These are phyloP conservation scores for Hansenula anomala DNA, from an alignment of 1,139 yeast species.

Conservation along the genomic window DNA sequence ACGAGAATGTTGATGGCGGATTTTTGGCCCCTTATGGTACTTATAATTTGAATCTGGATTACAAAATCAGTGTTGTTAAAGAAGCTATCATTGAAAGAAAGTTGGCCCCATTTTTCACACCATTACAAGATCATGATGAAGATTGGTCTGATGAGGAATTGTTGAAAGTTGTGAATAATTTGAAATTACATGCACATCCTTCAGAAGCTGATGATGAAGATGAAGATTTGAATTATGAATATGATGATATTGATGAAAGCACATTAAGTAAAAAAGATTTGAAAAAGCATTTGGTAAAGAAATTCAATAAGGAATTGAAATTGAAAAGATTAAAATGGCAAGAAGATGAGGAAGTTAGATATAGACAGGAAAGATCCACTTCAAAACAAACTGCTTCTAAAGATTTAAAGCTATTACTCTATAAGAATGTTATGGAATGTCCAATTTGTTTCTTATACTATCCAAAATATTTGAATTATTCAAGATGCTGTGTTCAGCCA, in stretches of 20 bases:
- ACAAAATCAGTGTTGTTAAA: constrained; percentile 66
- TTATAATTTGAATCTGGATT: constrained; percentile 70
- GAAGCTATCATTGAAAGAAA: constrained; percentile 59
- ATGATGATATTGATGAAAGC: constrained; percentile 32
- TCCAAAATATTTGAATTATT: constrained; percentile 71
- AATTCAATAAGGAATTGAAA: constrained; percentile 42
- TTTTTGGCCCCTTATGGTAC: constrained; percentile 85
- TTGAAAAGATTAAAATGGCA: constrained; percentile 47
- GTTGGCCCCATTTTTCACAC: constrained; percentile 88
- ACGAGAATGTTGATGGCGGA: constrained; percentile 74
- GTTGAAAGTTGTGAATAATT: constrained; percentile 46
- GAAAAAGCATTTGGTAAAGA: constrained; percentile 51
- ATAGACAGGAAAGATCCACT: constrained; percentile 32
- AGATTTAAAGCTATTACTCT: constrained; percentile 45
- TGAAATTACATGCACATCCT: constrained; percentile 56
- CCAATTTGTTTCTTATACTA: constrained; percentile 91
- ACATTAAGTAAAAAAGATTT: constrained; percentile 39
- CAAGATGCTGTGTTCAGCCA: constrained; percentile 92
- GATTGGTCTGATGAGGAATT: constrained; percentile 72
- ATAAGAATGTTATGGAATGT: constrained; percentile 71
- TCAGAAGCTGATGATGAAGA: constrained; percentile 50
- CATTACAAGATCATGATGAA: constrained; percentile 77
- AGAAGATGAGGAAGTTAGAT: constrained; percentile 46
- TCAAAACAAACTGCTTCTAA: constrained; percentile 33
- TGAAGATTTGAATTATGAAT: constrained; percentile 40